Percentiles rank a stretch among this genome's conserved stretches.
Evolutionary conservation across 2,329 filamentous ascomycete species (phyloP).

Genomic region (Xylariaceae sp.): DNA sequence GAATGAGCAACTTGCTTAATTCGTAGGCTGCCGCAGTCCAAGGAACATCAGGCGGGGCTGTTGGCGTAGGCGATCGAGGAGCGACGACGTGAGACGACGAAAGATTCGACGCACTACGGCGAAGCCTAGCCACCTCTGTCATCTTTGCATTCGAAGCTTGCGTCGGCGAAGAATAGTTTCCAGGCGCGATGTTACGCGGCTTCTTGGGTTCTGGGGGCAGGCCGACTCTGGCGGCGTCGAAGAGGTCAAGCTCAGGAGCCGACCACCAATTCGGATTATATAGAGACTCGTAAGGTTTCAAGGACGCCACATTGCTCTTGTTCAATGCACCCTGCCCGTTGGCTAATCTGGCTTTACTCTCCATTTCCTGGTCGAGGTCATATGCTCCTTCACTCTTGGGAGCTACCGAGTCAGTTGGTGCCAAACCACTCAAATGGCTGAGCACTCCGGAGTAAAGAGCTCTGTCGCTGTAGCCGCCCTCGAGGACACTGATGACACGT

Average conservation of each 20-base stretch:
- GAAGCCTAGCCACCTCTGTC: constrained; percentile 60
- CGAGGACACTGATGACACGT: constrained; percentile 84
- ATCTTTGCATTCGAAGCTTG: constrained; percentile 82
- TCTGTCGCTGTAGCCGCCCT: constrained; percentile 93
- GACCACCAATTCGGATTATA: constrained; percentile 74
- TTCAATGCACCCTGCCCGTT: background rate
- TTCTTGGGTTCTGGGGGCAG: constrained; percentile 48
- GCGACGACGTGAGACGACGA: constrained; percentile 33
- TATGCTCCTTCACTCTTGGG: constrained; percentile 36
- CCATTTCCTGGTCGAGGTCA: constrained; percentile 56
- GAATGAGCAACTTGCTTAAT: constrained; percentile 76
- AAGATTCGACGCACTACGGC: constrained; percentile 57
- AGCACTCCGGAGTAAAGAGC: constrained; percentile 83
- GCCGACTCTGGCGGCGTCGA: constrained; percentile 58
- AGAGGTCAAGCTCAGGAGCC: constrained; percentile 56
- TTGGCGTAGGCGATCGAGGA: constrained; percentile 54
- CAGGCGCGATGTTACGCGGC: constrained; percentile 50
- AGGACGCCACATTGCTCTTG: constrained; percentile 26
- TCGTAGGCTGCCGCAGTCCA: constrained; percentile 84
- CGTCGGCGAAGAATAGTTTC: constrained; percentile 82
- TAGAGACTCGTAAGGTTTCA: constrained; percentile 34
- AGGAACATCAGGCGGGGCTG: constrained; percentile 67
- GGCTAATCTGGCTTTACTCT: constrained; percentile 43
- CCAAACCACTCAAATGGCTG: constrained; percentile 82
- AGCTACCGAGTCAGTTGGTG: constrained; percentile 45